Evolutionary conservation across 202 grass and related monocot species (phyloP).

Genomic region (Zizania palustris): DNA sequence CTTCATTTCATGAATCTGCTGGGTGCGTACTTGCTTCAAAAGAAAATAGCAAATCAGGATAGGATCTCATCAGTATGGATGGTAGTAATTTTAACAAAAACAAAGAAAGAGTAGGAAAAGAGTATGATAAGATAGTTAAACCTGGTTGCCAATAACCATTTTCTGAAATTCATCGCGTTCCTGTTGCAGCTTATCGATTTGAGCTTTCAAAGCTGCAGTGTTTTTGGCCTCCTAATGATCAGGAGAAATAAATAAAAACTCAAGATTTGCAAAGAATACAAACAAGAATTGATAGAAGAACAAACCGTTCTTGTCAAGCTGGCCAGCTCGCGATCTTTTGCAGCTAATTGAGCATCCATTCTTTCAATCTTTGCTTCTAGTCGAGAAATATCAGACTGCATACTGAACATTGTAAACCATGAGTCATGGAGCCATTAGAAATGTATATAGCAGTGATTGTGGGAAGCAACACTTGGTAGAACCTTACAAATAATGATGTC

Average conservation of each 20-base stretch:
- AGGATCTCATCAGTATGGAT: conserved; percentile 18
- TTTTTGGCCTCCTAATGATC: conserved; percentile 85
- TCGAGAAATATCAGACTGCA: conserved; percentile 92
- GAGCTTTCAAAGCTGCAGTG: conserved; percentile 80
- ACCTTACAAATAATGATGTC: conserved; percentile 24
- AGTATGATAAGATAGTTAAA: conserved; percentile 41
- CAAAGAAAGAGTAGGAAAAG: conserved; percentile 12
- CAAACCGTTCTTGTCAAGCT: conserved; percentile 81
- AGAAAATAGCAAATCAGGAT: conserved; percentile 39
- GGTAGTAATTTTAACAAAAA: conserved; percentile 2
- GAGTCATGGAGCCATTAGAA: conserved; percentile 21
- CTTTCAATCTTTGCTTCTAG: conserved; percentile 98
- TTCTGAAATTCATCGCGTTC: conserved; percentile 99
- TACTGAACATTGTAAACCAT: conserved; percentile 53
- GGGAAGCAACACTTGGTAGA: conserved; percentile 35
- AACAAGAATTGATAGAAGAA: conserved; percentile 31
- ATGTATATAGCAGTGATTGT: conserved; percentile 1
- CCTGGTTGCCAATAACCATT: conserved; percentile 99
- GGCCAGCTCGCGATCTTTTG: conserved; percentile 95
- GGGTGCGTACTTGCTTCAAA: conserved; percentile 90
- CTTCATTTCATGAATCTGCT: conserved; percentile 99
- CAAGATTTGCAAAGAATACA: conserved; percentile 17
- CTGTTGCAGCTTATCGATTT: conserved; percentile 95
- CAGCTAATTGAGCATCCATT: conserved; percentile 88
- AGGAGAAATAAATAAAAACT: conserved; percentile 31